Percentiles rank a stretch among this genome's conserved stretches.
phyloP scores from a whole-genome alignment of 1,139 yeast species.

The Debaryomyces psychrophilus region DNA sequence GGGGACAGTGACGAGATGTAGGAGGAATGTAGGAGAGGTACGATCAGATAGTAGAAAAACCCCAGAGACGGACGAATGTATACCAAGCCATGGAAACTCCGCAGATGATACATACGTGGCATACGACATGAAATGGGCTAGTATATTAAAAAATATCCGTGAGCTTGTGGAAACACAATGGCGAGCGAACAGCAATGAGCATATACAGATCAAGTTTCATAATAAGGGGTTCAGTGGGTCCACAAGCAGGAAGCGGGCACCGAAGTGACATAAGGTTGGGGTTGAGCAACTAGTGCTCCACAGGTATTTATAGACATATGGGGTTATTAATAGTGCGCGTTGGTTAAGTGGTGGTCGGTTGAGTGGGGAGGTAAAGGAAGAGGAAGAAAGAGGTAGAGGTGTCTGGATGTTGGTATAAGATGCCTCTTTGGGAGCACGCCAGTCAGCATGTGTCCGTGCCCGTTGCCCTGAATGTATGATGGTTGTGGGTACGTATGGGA shows the following conservation, averaged over 20 bases:
- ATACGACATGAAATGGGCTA: background rate
- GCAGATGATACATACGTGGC: background rate
- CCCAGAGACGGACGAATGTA: background rate
- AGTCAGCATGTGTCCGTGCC: no score
- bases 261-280: no score
- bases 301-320: no score
- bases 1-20: background rate
- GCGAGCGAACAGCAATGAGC: background rate
- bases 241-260: background rate
- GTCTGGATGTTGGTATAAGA: no score
- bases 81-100: background rate
- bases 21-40: background rate
- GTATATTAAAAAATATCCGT: constrained; percentile 2
- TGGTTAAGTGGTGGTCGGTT: no score
- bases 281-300: background rate
- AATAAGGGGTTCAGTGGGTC: background rate
- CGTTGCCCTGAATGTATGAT: no score
- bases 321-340: no score
- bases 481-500: no score
- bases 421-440: no score
- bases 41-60: background rate
- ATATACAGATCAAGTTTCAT: background rate
- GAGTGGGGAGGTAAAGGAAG: no score
- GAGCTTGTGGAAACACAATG: background rate
- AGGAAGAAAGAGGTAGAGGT: no score